These are phyloP conservation scores for Elongisporangium undulatum DNA, from an alignment of 352 stramenopile species.

Conservation along the genomic window DNA sequence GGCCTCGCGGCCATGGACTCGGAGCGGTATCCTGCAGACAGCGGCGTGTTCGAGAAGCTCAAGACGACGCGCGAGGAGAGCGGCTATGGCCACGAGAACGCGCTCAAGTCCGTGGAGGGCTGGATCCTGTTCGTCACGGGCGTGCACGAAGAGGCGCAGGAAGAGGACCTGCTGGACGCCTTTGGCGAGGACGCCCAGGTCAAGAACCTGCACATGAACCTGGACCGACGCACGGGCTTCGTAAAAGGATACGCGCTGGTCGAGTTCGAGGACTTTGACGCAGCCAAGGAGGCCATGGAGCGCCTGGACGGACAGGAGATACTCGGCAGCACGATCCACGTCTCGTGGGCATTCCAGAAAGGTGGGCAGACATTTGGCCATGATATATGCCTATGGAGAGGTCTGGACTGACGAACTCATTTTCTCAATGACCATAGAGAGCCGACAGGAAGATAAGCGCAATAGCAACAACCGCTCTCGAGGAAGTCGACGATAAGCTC, in stretches of 20 bases:
- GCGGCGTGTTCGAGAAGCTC: conserved; percentile 82
- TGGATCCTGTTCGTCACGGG: conserved; percentile 96
- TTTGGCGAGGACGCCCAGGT: conserved; percentile 95
- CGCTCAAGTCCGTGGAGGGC: conserved; percentile 91
- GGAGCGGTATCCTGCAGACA: conserved; percentile 63
- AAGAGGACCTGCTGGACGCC: conserved; percentile 94
- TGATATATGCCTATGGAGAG: not conserved
- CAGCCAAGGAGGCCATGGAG: conserved; percentile 88
- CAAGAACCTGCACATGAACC: conserved; percentile 95
- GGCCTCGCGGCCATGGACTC: conserved; percentile 68
- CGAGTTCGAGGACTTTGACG: conserved; percentile 91
- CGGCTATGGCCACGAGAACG: conserved; percentile 36
- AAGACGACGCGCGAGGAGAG: conserved; percentile 5
- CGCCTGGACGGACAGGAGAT: conserved; percentile 92
- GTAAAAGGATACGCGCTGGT: conserved; percentile 96
- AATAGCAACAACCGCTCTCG: conserved; percentile 28
- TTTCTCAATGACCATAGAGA: conserved; percentile 3
- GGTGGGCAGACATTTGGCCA: conserved; percentile 12
- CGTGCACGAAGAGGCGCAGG: conserved; percentile 94
- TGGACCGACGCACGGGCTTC: conserved; percentile 94
- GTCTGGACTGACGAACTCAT: not conserved
- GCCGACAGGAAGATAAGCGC: conserved; percentile 16
- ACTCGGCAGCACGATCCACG: conserved; percentile 85
- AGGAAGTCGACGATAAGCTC: conserved; percentile 42
- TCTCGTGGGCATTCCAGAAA: conserved; percentile 94